Base-by-base conservation (phyloP, 1,284 basidiomycete species). In the Tilletia setariae region DNA sequence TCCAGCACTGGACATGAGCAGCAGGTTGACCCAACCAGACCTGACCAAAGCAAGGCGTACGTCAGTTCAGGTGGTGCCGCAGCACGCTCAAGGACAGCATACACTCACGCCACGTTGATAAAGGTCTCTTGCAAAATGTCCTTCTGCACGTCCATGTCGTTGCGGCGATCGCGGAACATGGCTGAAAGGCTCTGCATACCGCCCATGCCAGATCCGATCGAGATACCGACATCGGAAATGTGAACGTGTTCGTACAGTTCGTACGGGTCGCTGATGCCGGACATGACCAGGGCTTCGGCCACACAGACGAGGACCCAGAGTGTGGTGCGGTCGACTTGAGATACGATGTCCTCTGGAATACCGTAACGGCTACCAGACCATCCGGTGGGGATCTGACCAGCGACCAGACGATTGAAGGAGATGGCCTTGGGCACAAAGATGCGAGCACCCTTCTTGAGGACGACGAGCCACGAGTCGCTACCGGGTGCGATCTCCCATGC, bases 161-260 rank as follows among this genome's bases (percentile, higher is more conserved):
- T 93, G 67, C 93, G 90, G 74, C 96, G 91, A 80, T 98, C 96
- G 84, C 92, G 94, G 89, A 98, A 98, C 96, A 98, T 98, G 68
- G 73, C 72, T 68, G 70, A 69, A 64, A 79, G 74, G 47, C 77
- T 74, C n/a, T 72, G 71, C 79, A 93, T 89, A 82, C 95, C 95
- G 81, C 95, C 95, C 95, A 98, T 98, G 82, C 96, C 95, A 79
- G 92, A 94, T 46, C 79, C 78, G 63, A 81, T 77, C 61, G 76
- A 75, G 68, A 70, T 79, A 67, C 78, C 78, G 74, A 98, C 91
- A 81, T 98, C 93, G 9, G 93, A 93, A 7, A 95, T 94, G 84
- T 98, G 95, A 78, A 98, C 88, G 83, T 96, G 87, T 42, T 98
- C 90, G 77, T 82, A 82, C 21, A 82, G 73, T 72, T 82, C 80